Base-by-base conservation (phyloP, 2,329 filamentous ascomycete genomes). In the Fusarium pseudocircinatum region DNA sequence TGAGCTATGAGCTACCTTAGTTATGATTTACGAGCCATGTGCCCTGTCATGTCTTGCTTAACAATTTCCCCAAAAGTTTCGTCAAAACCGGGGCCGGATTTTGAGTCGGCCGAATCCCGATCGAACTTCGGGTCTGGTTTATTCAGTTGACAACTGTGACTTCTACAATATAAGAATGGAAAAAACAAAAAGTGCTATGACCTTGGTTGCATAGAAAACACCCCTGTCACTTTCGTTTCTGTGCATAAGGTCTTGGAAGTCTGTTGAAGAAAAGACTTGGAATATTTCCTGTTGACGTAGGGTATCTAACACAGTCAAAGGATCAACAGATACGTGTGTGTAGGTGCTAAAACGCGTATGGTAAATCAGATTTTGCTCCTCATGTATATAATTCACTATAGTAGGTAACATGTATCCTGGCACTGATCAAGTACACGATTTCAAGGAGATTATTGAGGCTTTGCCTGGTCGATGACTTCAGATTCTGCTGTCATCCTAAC, bases 61-160 rank as follows among this genome's bases (percentile, higher is more conserved):
- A 62, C 67, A 72, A 75, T 69, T 74, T 68, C 57, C 49, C 64
- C 6, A 36, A 53, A 69, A 64, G 24, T 52, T 63, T 39, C 39
- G 30, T 52, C 32, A 52, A 64, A 69, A 69, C 28, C 37, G 59
- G 67, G n/a, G 50, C 32, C 59, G 67, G 60, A 54, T 65, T 69
- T 42, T 44, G 22, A 49, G 50, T 43, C 67, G 61, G 68, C 61
- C 67, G 69, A 69, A 63, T 66, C 30, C 61, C 57, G 72, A 60
- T 44, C 40, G 22, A 64, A 52, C 34, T 28, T 40, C 54, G 37
- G 56, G 30, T 56, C 64, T 26, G 53, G 28, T 14, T 40, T 28
- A 8, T 16, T 22, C 12, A 57, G 14, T 43, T 28, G 12, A 22
- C n/a, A 22, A 28, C 15, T 32, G 20, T 15, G n/a, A 6, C 26